Evolutionary conservation across 2,329 filamentous ascomycete species (phyloP).

Genomic region (Botrytis porri): DNA sequence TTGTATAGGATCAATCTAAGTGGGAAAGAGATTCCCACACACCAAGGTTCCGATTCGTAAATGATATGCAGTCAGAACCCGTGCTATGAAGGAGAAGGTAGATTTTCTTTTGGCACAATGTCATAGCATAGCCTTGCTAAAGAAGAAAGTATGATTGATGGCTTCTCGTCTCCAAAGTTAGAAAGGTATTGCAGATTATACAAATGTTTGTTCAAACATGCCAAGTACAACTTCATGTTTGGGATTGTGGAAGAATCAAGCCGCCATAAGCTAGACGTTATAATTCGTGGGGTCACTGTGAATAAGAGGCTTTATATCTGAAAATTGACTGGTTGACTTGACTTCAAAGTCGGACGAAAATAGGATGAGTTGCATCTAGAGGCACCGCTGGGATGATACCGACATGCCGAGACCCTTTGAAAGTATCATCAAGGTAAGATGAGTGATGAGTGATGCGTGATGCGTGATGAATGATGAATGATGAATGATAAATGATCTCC

Average conservation of each 20-base stretch:
- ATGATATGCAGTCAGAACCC: slow-evolving; percentile 13
- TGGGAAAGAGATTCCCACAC: background rate
- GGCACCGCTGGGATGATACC: background rate
- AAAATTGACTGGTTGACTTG: slow-evolving; percentile 2
- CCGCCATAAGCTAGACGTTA: slow-evolving; percentile 15
- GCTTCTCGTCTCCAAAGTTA: slow-evolving; percentile 9
- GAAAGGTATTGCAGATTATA: background rate
- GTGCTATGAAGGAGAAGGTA: background rate
- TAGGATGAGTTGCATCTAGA: background rate
- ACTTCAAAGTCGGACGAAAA: slow-evolving; percentile 9
- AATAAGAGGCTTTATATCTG: slow-evolving; percentile 1
- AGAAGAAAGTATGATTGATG: background rate
- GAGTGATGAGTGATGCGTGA: no score
- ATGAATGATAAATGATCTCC: background rate
- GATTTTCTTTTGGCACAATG: background rate
- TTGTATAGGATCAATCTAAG: background rate
- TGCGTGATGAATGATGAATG: background rate
- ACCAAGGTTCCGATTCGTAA: background rate
- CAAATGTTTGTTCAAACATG: background rate
- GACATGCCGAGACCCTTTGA: background rate
- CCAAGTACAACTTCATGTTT: background rate
- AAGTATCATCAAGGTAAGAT: slow-evolving; percentile 5
- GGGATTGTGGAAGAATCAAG: background rate
- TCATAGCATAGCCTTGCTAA: slow-evolving; percentile 1
- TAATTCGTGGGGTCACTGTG: background rate